Evolutionary conservation across 331 rosid genomes (phyloP), one percentile per base, ranked within the genome.

Genomic region (Quercus tomentella): DNA sequence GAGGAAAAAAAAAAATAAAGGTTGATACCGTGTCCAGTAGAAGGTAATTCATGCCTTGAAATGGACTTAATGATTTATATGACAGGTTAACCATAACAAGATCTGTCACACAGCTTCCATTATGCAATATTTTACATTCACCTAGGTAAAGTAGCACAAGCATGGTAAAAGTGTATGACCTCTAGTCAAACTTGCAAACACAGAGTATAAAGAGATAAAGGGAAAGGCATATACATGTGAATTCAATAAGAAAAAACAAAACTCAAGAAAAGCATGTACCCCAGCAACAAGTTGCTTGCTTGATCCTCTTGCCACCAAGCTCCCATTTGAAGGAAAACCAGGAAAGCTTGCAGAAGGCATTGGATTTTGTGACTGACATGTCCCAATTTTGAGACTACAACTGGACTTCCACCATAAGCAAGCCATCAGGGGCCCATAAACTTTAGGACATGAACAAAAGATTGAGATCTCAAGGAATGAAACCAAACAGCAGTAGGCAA

Each of bases 251-350:
- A 7, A 55, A 3, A 74, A 76, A 74, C 62, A 7, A 81, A 37
- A 66, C 63, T 41, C 26, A 65, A 81, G 54, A 81, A 79, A 26
- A 75, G 55, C 30, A 78, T 75, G 77, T 83, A 92, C 99, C 51
- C 99, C 98, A 43, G 90, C 79, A 74, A 98, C 98, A 81, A 96
- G 91, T 78, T 93, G 97, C 87, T 96, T 93, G 89, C 99, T 96
- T 33, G 99, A 93, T 68, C 93, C 95, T 84, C 90, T 96, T 33
- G 95, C 97, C 84, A 96, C 94, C 77, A 93, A 57, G 83, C 97
- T 89, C 62, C 99, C 98, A 76, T 93, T 93, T 79, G 97, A 87
- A 87, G 97, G 83, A 84, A 86, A 87, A 81, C 87, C 84, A 79
- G 95, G 84, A 83, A 88, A 82, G 79, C 97, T 90, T 35, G 90